Evolutionary conservation across 305 asterid species (phyloP), one percentile per base, ranked within the genome.

Genomic region (Stenogyne calaminthoides): DNA sequence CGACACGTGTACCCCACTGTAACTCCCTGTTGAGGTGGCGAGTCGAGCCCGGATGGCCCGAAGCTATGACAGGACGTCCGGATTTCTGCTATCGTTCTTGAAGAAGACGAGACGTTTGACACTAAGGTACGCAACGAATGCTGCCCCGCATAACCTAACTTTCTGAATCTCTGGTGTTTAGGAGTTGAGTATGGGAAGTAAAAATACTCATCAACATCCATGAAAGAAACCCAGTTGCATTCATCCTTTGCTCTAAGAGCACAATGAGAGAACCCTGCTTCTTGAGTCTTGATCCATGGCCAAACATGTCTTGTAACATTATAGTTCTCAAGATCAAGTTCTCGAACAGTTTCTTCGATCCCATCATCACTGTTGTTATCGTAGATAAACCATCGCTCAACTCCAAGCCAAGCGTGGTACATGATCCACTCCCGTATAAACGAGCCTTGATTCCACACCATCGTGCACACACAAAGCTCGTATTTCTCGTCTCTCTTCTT

Each of bases 261-360:
- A 70, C 99, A 94, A 68, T 92, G 97, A 1, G 99, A 94, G 84
- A 94, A 94, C 0, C 99, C 98, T 9, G 97, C 98, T 83, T 94
- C 99, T 68, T 94, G 99, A 57, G 97, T 92, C 83, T 94, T 95
- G 79, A 95, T 84, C 99, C 99, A 95, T 0, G 98, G 98, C 99
- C 99, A 95, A 2, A 84, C 88, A 49, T 95, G 97, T 83, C 98
- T 82, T 0, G 88, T 86, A 15, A 95, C 90, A 59, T 92, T 90
- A 78, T 83, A 85, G 54, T 79, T 70, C 49, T 82, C 85, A 9
- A 7, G 75, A 37, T 83, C 84, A 22, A 92, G 97, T 14, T 87
- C 83, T 49, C 59, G 78, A 57, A 90, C 67, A 36, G 87, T 84
- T 36, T 85, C 82, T 37, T 86, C 82, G 1, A 87, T 84, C 32